Evolutionary conservation across 116 monocot species (phyloP).

Genomic region (Zostera marina): DNA sequence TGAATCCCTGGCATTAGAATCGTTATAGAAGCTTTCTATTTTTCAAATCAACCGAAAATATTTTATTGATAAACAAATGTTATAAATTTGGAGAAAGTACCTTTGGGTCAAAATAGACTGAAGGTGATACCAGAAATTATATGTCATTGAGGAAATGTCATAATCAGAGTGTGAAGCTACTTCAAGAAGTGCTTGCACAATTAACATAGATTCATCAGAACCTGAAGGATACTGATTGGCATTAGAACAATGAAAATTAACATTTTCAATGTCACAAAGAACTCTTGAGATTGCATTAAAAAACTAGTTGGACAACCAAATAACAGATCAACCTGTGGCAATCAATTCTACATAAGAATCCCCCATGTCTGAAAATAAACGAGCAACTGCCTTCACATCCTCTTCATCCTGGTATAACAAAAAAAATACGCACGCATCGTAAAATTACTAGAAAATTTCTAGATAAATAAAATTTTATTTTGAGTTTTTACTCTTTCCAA

Average conservation of each 20-base stretch:
- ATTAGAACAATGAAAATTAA: slow-evolving; percentile 1
- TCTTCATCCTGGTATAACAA: slow-evolving; percentile 65
- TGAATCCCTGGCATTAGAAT: slow-evolving; percentile 37
- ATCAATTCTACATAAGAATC: slow-evolving; percentile 94
- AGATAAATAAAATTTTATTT: too few relatives aligned
- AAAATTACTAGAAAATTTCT: too few relatives aligned
- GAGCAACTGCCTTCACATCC: slow-evolving; percentile 96
- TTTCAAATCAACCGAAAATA: not conserved
- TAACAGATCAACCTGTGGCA: slow-evolving; percentile 37
- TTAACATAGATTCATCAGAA: slow-evolving; percentile 77
- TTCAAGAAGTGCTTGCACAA: slow-evolving; percentile 83
- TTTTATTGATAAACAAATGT: too few relatives aligned
- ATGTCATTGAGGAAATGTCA: slow-evolving; percentile 98
- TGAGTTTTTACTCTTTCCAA: too few relatives aligned
- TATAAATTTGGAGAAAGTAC: slow-evolving; percentile 8
- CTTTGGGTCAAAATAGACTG: slow-evolving; percentile 51
- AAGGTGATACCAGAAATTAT: slow-evolving; percentile 90
- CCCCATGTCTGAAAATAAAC: slow-evolving; percentile 95
- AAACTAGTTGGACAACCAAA: slow-evolving; percentile 1
- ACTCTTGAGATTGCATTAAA: not conserved
- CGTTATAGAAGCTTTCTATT: not conserved
- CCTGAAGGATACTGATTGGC: slow-evolving; percentile 27
- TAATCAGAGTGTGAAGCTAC: slow-evolving; percentile 86
- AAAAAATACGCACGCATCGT: not conserved
- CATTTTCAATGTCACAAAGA: not conserved